These are phyloP conservation scores for Psidium guajava DNA, from an alignment of 345 rosid genomes.

Conservation along the genomic window DNA sequence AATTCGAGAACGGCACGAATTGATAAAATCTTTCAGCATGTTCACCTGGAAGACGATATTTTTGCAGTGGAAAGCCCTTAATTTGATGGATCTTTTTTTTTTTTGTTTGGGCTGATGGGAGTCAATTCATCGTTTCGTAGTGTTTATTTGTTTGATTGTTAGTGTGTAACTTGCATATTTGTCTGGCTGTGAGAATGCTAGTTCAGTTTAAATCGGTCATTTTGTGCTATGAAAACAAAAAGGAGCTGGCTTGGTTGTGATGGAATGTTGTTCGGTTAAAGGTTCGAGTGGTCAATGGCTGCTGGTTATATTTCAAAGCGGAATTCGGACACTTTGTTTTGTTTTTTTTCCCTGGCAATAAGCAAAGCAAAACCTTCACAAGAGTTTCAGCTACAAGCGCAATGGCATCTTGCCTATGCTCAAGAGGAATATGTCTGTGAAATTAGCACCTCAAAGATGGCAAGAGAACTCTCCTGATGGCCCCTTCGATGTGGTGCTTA, in stretches of 20 bases:
- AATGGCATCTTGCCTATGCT: conserved; percentile 95
- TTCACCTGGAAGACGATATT: background rate
- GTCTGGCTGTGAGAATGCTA: background rate
- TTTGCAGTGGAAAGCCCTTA: background rate
- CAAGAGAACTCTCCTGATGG: conserved; percentile 93
- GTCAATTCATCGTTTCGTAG: background rate
- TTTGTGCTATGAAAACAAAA: background rate
- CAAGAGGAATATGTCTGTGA: conserved; percentile 69
- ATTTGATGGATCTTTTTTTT: background rate
- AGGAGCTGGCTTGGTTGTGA: background rate
- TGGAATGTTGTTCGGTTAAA: background rate
- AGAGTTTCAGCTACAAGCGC: conserved; percentile 62
- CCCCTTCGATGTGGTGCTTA: conserved; percentile 56
- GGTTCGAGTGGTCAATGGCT: accelerated
- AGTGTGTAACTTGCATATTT: background rate
- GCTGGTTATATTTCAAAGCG: background rate
- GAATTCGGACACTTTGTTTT: background rate
- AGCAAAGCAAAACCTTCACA: conserved; percentile 1
- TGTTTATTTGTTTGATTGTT: background rate
- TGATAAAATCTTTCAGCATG: background rate
- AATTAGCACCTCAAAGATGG: conserved; percentile 92
- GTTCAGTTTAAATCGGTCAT: background rate
- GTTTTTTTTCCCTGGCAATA: background rate
- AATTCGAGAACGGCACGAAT: background rate
- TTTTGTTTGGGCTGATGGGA: background rate